Base-by-base conservation (phyloP, 2,329 filamentous ascomycete genomes). In the Penicillium sp. region DNA sequence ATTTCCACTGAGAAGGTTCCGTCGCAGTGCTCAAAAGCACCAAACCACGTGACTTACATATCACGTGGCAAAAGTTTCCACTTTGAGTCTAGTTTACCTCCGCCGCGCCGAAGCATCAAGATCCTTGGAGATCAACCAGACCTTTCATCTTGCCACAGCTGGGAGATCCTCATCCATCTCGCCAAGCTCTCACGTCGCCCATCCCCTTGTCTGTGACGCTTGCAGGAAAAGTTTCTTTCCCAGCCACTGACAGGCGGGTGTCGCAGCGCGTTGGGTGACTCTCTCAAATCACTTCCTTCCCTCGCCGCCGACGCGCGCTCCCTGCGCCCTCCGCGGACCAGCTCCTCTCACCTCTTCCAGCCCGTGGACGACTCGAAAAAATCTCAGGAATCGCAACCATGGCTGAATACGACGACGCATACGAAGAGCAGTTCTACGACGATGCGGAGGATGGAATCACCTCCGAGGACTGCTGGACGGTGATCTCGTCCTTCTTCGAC, bases 401-500 rank as follows among this genome's bases (percentile, higher is more conserved):
- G 82, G 82, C 82, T 55, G 80, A 83, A 60, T 83, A 83, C 69
- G 83, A 85, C 56, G 82, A 85, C 54, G 84, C 87, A 63, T 91
- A 92, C 73, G 88, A 89, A 61, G 86, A 87, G 66, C 85, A 85
- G 63, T 85, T 87, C 64, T 89, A 89, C 69, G 86, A 84, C 62
- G 87, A 89, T 60, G 87, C 80, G 60, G 86, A 84, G 59, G 87
- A 89, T 62, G 87, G 81, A 41, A 96, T 98, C 79, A 96, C 93
- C 27, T 91, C 93, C 61, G 95, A 98, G 81, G 96, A 99, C 79
- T 97, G 92, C 82, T 99, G 96, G 95, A 90, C 90, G 65, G 94
- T 98, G 72, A 98, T 99, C 75, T 92, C 91, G 57, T 90, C 95
- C 10, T 98, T 97, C 82, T 99, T 99, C 80, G 92, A 97, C 69